phyloP scores from a whole-genome alignment of 768 basidiomycete species.

The Suillus cothurnatus region DNA sequence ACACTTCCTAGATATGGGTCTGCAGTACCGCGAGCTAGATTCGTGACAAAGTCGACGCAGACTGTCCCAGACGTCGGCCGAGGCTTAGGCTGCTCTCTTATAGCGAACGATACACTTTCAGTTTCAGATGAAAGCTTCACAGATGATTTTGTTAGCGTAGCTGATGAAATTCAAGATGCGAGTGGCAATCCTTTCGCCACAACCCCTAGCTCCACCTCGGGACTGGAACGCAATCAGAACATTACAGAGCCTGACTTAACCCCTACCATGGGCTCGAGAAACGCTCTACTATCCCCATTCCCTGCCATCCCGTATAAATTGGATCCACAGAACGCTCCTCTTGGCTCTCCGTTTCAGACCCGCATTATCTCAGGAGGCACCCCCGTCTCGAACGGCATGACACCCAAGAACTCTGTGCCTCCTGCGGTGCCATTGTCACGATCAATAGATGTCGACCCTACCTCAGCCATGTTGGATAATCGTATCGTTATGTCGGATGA shows the following conservation, averaged over 20 bases:
- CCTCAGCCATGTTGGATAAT: constrained; percentile 1
- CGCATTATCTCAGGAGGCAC: constrained; percentile 7
- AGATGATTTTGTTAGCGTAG: neutral
- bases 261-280: neutral
- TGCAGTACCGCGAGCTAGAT: constrained; percentile 15
- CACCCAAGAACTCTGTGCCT: constrained; percentile 5
- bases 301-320: neutral
- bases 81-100: constrained; percentile 1
- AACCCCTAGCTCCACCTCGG: neutral
- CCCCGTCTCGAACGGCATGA: constrained; percentile 7
- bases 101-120: constrained; percentile 6
- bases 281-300: neutral
- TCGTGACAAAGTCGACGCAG: constrained; percentile 14
- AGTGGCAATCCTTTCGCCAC: neutral
- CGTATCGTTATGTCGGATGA: neutral
- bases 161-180: neutral
- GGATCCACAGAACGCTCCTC: neutral
- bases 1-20: constrained; percentile 22
- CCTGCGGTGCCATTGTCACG: constrained; percentile 6
- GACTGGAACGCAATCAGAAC: neutral
- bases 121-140: neutral
- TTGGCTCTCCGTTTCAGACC: constrained; percentile 17
- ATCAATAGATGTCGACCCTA: no score
- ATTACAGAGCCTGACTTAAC: neutral
- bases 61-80: constrained; percentile 10